A percentile compares a stretch with the other conserved stretches of the same genome.
Evolutionary conservation across 768 basidiomycete genomes (phyloP).

Genomic region (Psilocybe sp.): DNA sequence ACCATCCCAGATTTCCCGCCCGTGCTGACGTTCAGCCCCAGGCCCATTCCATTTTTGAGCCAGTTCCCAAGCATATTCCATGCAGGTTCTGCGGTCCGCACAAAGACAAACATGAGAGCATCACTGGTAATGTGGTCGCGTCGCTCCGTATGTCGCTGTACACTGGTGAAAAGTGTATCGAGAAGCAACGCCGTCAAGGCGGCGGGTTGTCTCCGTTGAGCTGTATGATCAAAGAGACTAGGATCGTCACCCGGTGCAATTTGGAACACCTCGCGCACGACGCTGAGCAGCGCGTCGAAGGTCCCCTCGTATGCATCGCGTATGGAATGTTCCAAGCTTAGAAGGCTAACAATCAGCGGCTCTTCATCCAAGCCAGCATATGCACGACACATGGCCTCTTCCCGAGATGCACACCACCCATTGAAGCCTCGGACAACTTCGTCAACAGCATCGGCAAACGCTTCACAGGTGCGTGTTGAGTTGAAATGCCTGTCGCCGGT

Average conservation of each 20-base stretch:
- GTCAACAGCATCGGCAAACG: conserved; percentile 76
- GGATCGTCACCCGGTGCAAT: conserved; percentile 24
- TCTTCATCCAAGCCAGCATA: conserved; percentile 41
- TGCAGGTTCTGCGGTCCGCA: conserved; percentile 60
- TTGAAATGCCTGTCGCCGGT: conserved; percentile 12
- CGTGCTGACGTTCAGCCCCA: conserved; percentile 30
- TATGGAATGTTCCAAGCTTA: conserved; percentile 59
- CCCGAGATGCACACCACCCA: conserved; percentile 66
- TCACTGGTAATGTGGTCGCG: conserved; percentile 52
- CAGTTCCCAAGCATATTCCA: conserved; percentile 74
- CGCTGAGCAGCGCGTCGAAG: conserved; percentile 53
- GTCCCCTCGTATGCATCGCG: conserved; percentile 54
- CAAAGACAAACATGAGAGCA: conserved; percentile 62
- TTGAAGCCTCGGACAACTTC: conserved; percentile 57
- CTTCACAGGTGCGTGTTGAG: conserved; percentile 67
- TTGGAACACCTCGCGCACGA: conserved; percentile 37
- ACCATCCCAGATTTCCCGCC: conserved; percentile 18
- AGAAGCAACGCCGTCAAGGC: conserved; percentile 56
- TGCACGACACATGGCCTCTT: conserved; percentile 66
- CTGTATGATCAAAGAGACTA: conserved; percentile 17
- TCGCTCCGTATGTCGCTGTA: conserved; percentile 58
- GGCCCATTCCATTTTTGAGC: conserved; percentile 72
- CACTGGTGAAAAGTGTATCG: conserved; percentile 55
- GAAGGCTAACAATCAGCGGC: conserved; percentile 59
- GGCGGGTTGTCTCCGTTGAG: conserved; percentile 40